Percentiles rank a stretch among this genome's conserved stretches.
Evolutionary conservation across 2,329 filamentous ascomycete genomes (phyloP).

Genomic region (Alternaria alternata): DNA sequence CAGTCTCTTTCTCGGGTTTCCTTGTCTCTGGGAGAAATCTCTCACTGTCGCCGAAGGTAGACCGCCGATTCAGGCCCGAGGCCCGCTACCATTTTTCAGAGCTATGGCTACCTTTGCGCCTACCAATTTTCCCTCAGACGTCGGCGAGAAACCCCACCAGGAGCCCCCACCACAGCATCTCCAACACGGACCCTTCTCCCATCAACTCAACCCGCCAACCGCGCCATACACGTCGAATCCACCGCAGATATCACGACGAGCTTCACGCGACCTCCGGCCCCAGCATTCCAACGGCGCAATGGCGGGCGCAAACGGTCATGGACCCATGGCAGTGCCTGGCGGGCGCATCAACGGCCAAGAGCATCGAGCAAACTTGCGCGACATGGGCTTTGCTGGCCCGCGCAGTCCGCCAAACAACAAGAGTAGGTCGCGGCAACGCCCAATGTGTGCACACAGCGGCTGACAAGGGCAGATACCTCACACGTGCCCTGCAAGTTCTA

Average conservation of each 20-base stretch:
- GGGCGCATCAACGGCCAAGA: constrained; percentile 44
- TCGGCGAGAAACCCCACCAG: constrained; percentile 43
- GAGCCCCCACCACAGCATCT: constrained; percentile 39
- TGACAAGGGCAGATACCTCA: constrained; percentile 74
- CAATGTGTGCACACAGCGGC: constrained; percentile 2
- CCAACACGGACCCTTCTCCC: constrained; percentile 36
- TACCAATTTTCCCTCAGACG: constrained; percentile 26
- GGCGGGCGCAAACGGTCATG: constrained; percentile 47
- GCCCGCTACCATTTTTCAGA: constrained; percentile 12
- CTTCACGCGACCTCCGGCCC: constrained; percentile 44
- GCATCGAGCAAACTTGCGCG: constrained; percentile 45
- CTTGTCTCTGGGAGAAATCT: constrained; percentile 13
- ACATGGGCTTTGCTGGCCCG: constrained; percentile 51
- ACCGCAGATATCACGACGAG: constrained; percentile 36
- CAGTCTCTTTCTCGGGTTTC: constrained; percentile 26
- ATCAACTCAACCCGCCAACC: constrained; percentile 36
- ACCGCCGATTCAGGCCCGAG: constrained; percentile 12
- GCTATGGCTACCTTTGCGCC: constrained; percentile 44
- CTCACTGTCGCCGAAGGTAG: constrained; percentile 9
- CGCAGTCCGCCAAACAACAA: constrained; percentile 61
- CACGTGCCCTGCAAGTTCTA: constrained; percentile 99
- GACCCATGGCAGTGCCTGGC: constrained; percentile 48
- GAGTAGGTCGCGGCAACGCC: constrained; percentile 44
- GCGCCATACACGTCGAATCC: constrained; percentile 27
- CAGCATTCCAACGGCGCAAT: constrained; percentile 41